Conservation (phyloP, 306 rosid genomes). For the apple (Malus domestica) region DNA sequence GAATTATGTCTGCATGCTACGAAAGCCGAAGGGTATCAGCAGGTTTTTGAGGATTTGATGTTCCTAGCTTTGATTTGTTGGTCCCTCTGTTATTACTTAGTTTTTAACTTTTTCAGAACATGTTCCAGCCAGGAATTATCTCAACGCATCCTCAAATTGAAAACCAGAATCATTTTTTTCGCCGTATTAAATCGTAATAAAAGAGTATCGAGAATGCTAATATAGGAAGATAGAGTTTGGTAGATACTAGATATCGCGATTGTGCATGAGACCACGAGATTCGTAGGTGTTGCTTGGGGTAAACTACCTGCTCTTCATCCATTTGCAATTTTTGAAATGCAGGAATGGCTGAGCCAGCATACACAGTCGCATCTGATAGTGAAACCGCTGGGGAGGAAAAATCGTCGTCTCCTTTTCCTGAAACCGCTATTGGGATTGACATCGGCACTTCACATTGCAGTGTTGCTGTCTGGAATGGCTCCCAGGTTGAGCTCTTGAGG, state of each 20-base stretch:
- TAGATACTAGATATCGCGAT: neutral
- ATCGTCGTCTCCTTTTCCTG: slow-evolving; percentile 42
- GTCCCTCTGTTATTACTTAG: neutral
- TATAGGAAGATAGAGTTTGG: neutral
- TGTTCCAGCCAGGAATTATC: neutral
- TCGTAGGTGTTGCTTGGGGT: neutral
- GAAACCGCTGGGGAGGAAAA: slow-evolving; percentile 71
- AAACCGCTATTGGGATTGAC: slow-evolving; percentile 72
- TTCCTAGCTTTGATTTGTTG: too few relatives aligned
- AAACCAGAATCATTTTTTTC: neutral
- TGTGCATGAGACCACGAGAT: neutral
- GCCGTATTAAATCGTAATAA: neutral
- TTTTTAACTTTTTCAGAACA: neutral
- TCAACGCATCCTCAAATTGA: neutral
- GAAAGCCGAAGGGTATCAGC: too few relatives aligned
- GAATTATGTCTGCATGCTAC: neutral
- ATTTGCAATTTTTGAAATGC: slow-evolving; percentile 10
- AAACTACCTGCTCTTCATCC: neutral
- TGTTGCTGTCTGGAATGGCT: slow-evolving; percentile 83
- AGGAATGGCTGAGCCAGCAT: slow-evolving; percentile 76
- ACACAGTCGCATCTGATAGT: slow-evolving; percentile 80
- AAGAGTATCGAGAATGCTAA: neutral
- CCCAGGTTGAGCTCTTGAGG: slow-evolving; percentile 64
- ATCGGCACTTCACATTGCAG: slow-evolving; percentile 88
- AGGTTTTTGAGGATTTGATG: neutral